These are phyloP conservation scores for Neopestalotiopsis sp. DNA, from an alignment of 2,329 filamentous ascomycete species.

Conservation along the genomic window DNA sequence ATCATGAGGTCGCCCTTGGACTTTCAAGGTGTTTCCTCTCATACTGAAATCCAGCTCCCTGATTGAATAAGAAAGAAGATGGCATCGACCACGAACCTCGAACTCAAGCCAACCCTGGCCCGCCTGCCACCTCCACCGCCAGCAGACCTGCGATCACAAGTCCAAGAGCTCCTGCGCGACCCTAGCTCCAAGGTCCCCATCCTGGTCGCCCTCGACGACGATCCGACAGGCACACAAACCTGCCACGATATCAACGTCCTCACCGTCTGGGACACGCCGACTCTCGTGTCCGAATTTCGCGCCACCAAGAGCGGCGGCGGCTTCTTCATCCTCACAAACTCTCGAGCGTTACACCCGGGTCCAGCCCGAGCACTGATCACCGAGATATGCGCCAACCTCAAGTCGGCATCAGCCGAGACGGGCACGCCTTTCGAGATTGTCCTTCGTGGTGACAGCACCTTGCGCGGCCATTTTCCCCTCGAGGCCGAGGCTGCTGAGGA, in stretches of 20 bases:
- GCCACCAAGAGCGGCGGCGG: slow-evolving; percentile 42
- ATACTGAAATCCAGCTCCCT: not conserved
- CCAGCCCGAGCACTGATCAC: slow-evolving; percentile 52
- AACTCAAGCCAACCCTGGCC: slow-evolving; percentile 20
- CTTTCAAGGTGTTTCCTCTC: not conserved
- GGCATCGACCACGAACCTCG: not conserved
- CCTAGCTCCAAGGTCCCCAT: slow-evolving; percentile 28
- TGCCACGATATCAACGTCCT: slow-evolving; percentile 62
- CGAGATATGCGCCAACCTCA: slow-evolving; percentile 56
- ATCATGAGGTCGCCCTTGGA: not conserved
- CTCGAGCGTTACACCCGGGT: slow-evolving; percentile 55
- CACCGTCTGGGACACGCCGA: slow-evolving; percentile 55
- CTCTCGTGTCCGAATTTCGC: slow-evolving; percentile 49
- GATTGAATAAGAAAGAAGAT: not conserved
- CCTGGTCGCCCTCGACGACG: slow-evolving; percentile 54
- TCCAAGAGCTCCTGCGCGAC: slow-evolving; percentile 15
- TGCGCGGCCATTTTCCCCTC: slow-evolving; percentile 61
- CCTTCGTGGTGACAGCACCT: slow-evolving; percentile 60
- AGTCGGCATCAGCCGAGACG: slow-evolving; percentile 45
- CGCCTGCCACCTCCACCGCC: slow-evolving; percentile 17
- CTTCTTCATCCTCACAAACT: slow-evolving; percentile 67
- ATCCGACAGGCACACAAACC: slow-evolving; percentile 67
- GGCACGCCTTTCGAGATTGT: slow-evolving; percentile 56
- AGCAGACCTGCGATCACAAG: slow-evolving; percentile 9
- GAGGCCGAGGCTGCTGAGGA: slow-evolving; percentile 57